phyloP scores from a whole-genome alignment of 768 basidiomycete species.

The Agrocybe praecox region DNA sequence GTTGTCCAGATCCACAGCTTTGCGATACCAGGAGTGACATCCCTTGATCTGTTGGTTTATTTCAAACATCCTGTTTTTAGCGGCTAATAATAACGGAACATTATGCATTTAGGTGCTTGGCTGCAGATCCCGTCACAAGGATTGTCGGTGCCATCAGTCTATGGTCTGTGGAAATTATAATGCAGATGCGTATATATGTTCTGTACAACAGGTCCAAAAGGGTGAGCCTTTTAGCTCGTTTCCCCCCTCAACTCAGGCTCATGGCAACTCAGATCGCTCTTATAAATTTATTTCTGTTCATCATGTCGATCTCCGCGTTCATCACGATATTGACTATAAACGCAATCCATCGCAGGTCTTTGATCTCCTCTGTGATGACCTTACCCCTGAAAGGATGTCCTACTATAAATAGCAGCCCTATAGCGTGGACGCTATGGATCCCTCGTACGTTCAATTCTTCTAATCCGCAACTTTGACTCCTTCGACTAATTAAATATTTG shows the following conservation, averaged over 20 bases:
- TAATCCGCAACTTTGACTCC: no score
- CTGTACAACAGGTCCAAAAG: constrained; percentile 41
- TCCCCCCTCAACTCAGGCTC: not conserved
- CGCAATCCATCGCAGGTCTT: constrained; percentile 30
- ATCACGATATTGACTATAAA: constrained; percentile 42
- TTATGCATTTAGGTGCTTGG: constrained; percentile 38
- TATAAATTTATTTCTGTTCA: constrained; percentile 40
- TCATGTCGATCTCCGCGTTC: constrained; percentile 41
- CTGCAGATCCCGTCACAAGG: constrained; percentile 45
- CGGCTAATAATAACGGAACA: not conserved
- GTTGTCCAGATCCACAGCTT: constrained; percentile 47
- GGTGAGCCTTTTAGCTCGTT: constrained; percentile 20
- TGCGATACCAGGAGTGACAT: constrained; percentile 36
- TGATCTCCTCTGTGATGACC: constrained; percentile 36
- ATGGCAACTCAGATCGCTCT: constrained; percentile 28
- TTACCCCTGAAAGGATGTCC: constrained; percentile 45
- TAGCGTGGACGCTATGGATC: constrained; percentile 48
- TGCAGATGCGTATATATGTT: constrained; percentile 49
- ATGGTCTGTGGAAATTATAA: constrained; percentile 51
- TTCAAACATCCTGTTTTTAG: not conserved
- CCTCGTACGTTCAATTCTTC: constrained; percentile 43
- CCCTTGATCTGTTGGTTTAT: constrained; percentile 33
- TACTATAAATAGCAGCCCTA: constrained; percentile 35
- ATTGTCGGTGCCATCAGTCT: constrained; percentile 45
- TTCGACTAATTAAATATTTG: not conserved